Evolutionary conservation across 768 basidiomycete species (phyloP), one percentile per base, ranked within the genome.

Genomic region (Lactifluus echinatus): DNA sequence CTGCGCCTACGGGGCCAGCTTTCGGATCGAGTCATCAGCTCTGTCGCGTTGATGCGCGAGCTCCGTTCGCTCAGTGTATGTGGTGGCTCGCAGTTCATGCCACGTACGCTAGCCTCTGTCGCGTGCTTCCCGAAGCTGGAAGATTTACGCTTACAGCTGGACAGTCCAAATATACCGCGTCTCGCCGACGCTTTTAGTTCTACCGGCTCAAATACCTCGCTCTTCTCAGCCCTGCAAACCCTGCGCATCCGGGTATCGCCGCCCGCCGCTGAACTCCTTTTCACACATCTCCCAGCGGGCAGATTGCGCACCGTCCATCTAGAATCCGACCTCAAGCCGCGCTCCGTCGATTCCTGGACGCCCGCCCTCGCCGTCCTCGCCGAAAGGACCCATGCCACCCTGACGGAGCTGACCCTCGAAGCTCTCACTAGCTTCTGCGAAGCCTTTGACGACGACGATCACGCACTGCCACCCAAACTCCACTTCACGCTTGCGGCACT

Each of bases 401-500:
- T 63, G 33, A 28, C 43, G 24, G 60, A 62, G 23, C 42, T 63
- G 7, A 48, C 60, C n/a, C 29, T 63, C 42, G 60, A 63, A 21
- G 51, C 39, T 17, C 50, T 55, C 23, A 63, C 63, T 21, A 53
- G 53, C 60, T 62, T 62, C 53, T 63, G 63, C 56, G 63, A 63
- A 40, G 53, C 43, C 12, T 47, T 57, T 21, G 60, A 63, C 53
- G 21, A 23, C 21, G 60, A 63, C 50, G 10, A 42, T 10, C 53
- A 57, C 50, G 31, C 56, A 15, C 34, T 53, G 31, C 63, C 60
- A 1, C 63, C 63, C 12, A 57, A 63, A 31, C 61, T 63, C 43
- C 56, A 63, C 58, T 62, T 67, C 60, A 59, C 66, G 11, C 51
- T 67, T 42, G 47, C 61, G 19, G 56, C 66, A 23, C 64, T 71